A percentile compares a stretch with the other conserved stretches of the same genome.
Evolutionary conservation across 495 filamentous ascomycete genomes (phyloP).

Genomic region (Symbiotaphrina buchneri): DNA sequence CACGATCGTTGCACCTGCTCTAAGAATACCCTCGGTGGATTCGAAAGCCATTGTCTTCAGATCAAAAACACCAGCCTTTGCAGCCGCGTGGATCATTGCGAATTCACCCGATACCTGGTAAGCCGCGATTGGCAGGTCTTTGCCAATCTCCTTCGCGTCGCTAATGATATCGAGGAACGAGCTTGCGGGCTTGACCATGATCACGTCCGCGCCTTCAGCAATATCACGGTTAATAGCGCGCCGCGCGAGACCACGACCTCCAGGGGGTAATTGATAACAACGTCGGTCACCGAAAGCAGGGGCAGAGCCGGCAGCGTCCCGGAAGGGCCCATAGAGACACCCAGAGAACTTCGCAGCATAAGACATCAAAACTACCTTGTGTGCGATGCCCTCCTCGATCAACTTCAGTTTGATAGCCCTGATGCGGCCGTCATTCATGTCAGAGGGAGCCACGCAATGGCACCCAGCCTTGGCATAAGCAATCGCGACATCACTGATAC

Average conservation of each 20-base stretch:
- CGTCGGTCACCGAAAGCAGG: slow-evolving; percentile 86
- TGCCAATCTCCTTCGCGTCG: slow-evolving; percentile 82
- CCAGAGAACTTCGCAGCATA: slow-evolving; percentile 96
- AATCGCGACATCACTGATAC: slow-evolving; percentile 80
- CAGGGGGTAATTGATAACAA: slow-evolving; percentile 90
- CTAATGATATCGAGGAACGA: slow-evolving; percentile 92
- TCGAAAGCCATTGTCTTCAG: slow-evolving; percentile 91
- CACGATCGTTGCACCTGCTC: slow-evolving; percentile 80
- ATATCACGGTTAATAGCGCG: slow-evolving; percentile 83
- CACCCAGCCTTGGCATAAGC: slow-evolving; percentile 85
- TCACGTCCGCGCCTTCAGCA: slow-evolving; percentile 82
- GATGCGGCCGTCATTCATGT: slow-evolving; percentile 97
- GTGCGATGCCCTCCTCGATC: slow-evolving; percentile 75
- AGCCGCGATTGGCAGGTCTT: slow-evolving; percentile 74
- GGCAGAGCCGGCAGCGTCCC: slow-evolving; percentile 80
- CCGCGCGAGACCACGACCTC: slow-evolving; percentile 78
- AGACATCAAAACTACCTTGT: slow-evolving; percentile 81
- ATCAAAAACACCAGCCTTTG: slow-evolving; percentile 95
- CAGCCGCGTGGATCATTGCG: slow-evolving; percentile 92
- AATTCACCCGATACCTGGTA: slow-evolving; percentile 96
- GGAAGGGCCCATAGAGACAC: slow-evolving; percentile 90
- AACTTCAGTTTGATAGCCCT: slow-evolving; percentile 91
- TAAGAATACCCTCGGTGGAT: slow-evolving; percentile 72
- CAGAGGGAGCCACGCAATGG: slow-evolving; percentile 88
- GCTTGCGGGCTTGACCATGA: slow-evolving; percentile 95